Conservation (phyloP, 352 stramenopile genomes). For the Plasmopara viticola region DNA sequence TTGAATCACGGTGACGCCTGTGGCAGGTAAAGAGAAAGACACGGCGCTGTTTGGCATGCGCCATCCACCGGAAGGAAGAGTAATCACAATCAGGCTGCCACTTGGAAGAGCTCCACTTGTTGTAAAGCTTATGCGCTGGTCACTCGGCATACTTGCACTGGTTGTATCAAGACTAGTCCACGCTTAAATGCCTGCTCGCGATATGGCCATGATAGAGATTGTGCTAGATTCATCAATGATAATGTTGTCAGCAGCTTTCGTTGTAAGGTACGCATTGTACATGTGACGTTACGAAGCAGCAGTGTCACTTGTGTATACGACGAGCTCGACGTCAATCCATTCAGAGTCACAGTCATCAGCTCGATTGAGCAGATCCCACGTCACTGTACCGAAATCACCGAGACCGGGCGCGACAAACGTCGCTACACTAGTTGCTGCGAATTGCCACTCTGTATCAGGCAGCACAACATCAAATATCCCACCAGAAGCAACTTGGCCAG, state of each 20-base stretch:
- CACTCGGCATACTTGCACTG: slow-evolving; percentile 50
- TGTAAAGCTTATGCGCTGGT: slow-evolving; percentile 36
- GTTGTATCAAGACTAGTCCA: slow-evolving; percentile 32
- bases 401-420: slow-evolving; percentile 34
- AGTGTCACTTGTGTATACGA: slow-evolving; percentile 29
- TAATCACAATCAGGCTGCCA: slow-evolving; percentile 37
- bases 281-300: slow-evolving; percentile 27
- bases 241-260: slow-evolving; percentile 23
- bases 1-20: slow-evolving; percentile 28
- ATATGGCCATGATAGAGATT: slow-evolving; percentile 39
- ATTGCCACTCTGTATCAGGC: slow-evolving; percentile 37
- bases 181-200: slow-evolving; percentile 23
- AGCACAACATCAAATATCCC: slow-evolving; percentile 39
- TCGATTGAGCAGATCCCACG: slow-evolving; percentile 29
- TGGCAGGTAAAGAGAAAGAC: slow-evolving; percentile 26
- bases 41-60: slow-evolving; percentile 16
- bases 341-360: slow-evolving; percentile 34
- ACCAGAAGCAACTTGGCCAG: slow-evolving; percentile 29
- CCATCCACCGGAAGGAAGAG: slow-evolving; percentile 38
- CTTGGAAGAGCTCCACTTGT: slow-evolving; percentile 45
- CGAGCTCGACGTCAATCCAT: slow-evolving; percentile 14
- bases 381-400: slow-evolving; percentile 17
- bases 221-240: slow-evolving; percentile 45
- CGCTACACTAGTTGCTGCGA: slow-evolving; percentile 17
- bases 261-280: slow-evolving; percentile 36